Conservation (phyloP, 78 protist genomes). For the Protostelium mycophagum region DNA sequence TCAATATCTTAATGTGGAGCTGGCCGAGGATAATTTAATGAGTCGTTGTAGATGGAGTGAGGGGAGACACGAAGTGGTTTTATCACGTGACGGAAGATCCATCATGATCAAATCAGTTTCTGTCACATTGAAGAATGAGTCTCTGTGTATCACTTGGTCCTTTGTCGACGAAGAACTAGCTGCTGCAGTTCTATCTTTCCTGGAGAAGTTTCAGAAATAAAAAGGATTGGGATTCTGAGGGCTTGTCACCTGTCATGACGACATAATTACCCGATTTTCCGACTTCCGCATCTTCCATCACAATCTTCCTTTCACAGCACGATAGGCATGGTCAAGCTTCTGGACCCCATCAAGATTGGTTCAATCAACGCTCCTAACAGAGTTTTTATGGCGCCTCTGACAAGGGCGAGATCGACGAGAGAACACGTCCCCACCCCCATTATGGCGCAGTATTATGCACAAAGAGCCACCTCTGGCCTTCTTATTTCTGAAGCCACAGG, state of each 20-base stretch:
- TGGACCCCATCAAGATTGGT: not conserved
- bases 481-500: conserved; percentile 11
- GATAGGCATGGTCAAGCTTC: not conserved
- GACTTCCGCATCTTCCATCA: too few relatives aligned
- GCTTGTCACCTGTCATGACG: too few relatives aligned
- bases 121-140: not conserved
- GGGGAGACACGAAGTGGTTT: not conserved
- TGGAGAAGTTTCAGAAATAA: not conserved
- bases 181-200: not conserved
- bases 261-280: too few relatives aligned
- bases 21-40: not conserved
- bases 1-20: too few relatives aligned
- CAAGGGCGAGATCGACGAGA: conserved; percentile 12
- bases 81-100: not conserved
- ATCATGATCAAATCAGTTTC: not conserved
- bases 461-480: conserved; percentile 8
- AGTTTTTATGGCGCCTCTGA: conserved; percentile 32
- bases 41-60: not conserved
- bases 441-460: conserved; percentile 11
- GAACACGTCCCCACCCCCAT: not conserved
- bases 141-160: not conserved
- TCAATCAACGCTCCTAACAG: not conserved
- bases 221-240: too few relatives aligned
- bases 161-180: not conserved
- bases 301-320: too few relatives aligned